Evolutionary conservation across 139 green algal genomes (phyloP).

Genomic region (Asterochloris erici): DNA sequence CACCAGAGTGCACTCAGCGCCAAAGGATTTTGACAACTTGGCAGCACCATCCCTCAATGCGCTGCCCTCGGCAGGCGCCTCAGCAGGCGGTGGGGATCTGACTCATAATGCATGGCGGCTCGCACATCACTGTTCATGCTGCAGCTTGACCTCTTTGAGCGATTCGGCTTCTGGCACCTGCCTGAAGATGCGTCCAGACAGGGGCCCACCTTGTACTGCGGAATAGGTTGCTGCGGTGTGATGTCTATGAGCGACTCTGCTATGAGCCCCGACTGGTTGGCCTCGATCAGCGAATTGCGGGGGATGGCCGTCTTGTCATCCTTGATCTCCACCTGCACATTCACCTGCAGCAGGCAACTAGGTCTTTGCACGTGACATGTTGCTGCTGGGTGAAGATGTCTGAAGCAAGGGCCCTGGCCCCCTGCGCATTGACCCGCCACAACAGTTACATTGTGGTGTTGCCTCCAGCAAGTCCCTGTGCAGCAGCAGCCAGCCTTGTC

Average conservation of each 20-base stretch:
- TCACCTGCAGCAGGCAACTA: conserved; percentile 47
- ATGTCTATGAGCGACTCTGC: conserved; percentile 96
- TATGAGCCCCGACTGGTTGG: conserved; percentile 97
- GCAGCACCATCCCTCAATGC: neutral
- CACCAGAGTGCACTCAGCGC: neutral
- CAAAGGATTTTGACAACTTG: neutral
- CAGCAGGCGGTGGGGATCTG: neutral
- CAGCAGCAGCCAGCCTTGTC: no score
- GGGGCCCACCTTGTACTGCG: conserved; percentile 49
- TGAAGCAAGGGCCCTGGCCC: no score
- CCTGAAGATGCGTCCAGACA: no score
- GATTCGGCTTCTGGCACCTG: no score
- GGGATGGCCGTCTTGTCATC: conserved; percentile 90
- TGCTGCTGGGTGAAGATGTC: no score
- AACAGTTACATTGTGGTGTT: no score
- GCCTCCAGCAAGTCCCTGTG: no score
- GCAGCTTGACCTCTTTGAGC: neutral
- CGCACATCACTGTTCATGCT: neutral
- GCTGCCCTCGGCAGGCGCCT: neutral
- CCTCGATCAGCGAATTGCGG: conserved; percentile 88
- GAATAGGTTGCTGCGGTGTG: conserved; percentile 82
- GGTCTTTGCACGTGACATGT: no score
- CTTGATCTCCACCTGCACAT: conserved; percentile 83
- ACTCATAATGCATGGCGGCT: neutral
- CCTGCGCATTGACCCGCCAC: no score